These are phyloP conservation scores for Byssothecium circinans DNA, from an alignment of 2,329 filamentous ascomycete genomes.

Conservation along the genomic window DNA sequence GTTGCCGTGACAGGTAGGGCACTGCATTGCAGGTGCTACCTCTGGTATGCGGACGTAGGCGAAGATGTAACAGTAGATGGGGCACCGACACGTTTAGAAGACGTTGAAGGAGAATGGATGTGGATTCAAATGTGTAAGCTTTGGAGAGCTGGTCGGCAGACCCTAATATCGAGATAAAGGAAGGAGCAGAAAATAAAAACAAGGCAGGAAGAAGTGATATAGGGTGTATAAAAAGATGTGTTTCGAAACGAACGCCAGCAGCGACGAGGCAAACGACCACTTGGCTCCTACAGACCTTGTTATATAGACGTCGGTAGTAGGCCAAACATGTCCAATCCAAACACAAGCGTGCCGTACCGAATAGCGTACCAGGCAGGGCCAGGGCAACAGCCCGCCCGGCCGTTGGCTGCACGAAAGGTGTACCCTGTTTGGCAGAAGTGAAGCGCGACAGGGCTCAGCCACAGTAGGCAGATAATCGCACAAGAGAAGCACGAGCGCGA, in stretches of 20 bases:
- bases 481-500: no score
- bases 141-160: conserved; percentile 14
- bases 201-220: neutral
- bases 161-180: neutral
- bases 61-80: no score
- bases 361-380: conserved; percentile 1
- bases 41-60: neutral
- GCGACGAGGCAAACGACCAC: neutral
- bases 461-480: no score
- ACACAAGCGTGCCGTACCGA: conserved; percentile 1
- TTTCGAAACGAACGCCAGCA: neutral
- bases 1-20: conserved; percentile 37
- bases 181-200: neutral
- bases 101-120: conserved; percentile 1
- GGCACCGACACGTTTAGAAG: no score
- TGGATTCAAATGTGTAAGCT: neutral
- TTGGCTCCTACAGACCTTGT: neutral
- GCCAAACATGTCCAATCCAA: neutral
- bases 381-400: no score
- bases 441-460: no score
- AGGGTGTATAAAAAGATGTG: no score
- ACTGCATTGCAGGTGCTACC: conserved; percentile 34
- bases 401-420: no score
- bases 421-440: no score
- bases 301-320: neutral